phyloP scores from a whole-genome alignment of 257 asterid species.

The Solanum tacnaense region DNA sequence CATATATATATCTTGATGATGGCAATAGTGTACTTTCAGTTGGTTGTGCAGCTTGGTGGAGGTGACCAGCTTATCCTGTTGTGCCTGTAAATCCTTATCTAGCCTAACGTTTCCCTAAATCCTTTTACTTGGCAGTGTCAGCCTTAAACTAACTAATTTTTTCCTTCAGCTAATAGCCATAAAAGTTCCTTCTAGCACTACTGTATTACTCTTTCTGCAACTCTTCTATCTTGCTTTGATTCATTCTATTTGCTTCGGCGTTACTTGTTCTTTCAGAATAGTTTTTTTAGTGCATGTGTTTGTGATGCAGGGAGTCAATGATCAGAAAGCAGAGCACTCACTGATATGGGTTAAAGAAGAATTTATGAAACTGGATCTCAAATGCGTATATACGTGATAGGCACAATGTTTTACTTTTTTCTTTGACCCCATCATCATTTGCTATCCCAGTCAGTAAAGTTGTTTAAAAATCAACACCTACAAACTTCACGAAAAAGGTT shows the following conservation, averaged over 20 bases:
- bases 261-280: neutral
- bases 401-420: neutral
- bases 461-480: neutral
- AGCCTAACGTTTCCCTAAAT: neutral
- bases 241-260: neutral
- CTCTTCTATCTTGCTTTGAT: neutral
- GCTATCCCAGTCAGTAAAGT: neutral
- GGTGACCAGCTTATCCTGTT: neutral
- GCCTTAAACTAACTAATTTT: neutral
- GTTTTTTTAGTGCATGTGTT: neutral
- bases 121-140: neutral
- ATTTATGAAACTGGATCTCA: neutral
- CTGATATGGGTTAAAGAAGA: neutral
- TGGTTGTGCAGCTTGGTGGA: neutral
- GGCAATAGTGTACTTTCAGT: neutral
- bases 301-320: neutral
- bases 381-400: neutral
- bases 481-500: neutral
- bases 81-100: neutral
- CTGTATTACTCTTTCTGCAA: neutral
- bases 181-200: neutral
- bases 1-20: neutral
- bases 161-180: neutral
- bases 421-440: neutral
- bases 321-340: neutral